Evolutionary conservation across 768 basidiomycete species (phyloP).

Genomic region (Tubosaeta brunneosetosa): DNA sequence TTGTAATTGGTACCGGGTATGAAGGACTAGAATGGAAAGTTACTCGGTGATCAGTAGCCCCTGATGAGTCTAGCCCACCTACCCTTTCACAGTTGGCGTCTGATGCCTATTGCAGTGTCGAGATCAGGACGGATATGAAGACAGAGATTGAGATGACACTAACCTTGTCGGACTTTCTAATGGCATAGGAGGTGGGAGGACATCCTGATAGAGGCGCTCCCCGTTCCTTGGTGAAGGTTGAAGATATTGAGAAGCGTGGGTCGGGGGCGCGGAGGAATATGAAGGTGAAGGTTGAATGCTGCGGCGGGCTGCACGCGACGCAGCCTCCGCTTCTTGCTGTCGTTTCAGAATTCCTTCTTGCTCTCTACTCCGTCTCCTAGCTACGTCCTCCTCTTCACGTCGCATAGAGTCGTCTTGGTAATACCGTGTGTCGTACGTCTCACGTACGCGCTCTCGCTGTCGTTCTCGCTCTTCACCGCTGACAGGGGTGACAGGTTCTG

Average conservation of each 20-base stretch:
- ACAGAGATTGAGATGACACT: slow-evolving; percentile 38
- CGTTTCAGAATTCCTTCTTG: slow-evolving; percentile 54
- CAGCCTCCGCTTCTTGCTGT: slow-evolving; percentile 56
- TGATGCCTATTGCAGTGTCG: slow-evolving; percentile 24
- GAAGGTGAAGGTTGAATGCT: slow-evolving; percentile 27
- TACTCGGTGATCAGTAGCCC: slow-evolving; percentile 7
- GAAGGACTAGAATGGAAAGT: slow-evolving; percentile 25
- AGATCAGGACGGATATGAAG: slow-evolving; percentile 33
- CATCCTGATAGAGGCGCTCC: slow-evolving; percentile 29
- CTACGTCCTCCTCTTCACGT: slow-evolving; percentile 44
- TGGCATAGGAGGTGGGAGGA: slow-evolving; percentile 45
- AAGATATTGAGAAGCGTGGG: slow-evolving; percentile 28
- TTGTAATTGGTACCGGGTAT: slow-evolving; percentile 61
- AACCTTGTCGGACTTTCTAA: slow-evolving; percentile 58
- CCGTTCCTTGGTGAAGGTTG: slow-evolving; percentile 29
- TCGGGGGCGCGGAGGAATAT: slow-evolving; percentile 27
- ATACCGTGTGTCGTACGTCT: slow-evolving; percentile 27
- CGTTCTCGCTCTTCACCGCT: slow-evolving; percentile 25
- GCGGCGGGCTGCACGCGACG: slow-evolving; percentile 42
- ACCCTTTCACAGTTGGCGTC: slow-evolving; percentile 34
- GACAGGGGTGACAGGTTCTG: slow-evolving; percentile 25
- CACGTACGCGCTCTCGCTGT: slow-evolving; percentile 24
- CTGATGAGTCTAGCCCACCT: slow-evolving; percentile 16
- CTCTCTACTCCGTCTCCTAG: slow-evolving; percentile 44
- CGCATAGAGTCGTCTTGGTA: slow-evolving; percentile 43